Percentiles rank a stretch among this genome's conserved stretches.
Evolutionary conservation across 108 stramenopile species (phyloP).

Genomic region (Asterionellopsis glacialis): DNA sequence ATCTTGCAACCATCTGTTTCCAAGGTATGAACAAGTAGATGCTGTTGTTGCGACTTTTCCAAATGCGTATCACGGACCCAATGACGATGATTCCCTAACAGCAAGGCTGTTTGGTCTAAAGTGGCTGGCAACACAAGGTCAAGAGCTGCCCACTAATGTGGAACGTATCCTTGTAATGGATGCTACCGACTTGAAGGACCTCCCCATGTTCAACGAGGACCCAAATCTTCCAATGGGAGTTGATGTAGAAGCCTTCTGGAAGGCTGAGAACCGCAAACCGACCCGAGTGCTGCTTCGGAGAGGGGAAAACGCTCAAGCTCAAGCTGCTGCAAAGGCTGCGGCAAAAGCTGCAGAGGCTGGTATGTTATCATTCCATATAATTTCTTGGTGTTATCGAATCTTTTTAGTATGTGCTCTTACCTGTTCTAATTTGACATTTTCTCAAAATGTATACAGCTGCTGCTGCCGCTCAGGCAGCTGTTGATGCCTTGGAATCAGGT

Average conservation of each 20-base stretch:
- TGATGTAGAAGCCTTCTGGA: constrained; percentile 78
- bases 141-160: constrained; percentile 58
- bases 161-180: constrained; percentile 86
- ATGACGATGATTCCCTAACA: constrained; percentile 43
- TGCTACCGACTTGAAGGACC: constrained; percentile 75
- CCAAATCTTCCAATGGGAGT: constrained; percentile 57
- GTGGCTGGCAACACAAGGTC: constrained; percentile 78
- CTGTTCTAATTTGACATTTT: background rate
- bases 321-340: constrained; percentile 70
- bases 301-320: constrained; percentile 68
- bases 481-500: constrained; percentile 70
- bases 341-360: constrained; percentile 42
- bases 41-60: constrained; percentile 77
- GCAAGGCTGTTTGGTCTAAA: constrained; percentile 69
- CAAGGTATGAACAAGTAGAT: constrained; percentile 75
- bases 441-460: constrained; percentile 27
- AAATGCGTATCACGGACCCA: constrained; percentile 57
- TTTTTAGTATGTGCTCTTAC: background rate
- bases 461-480: constrained; percentile 47
- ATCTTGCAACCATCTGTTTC: background rate
- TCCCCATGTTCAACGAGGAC: constrained; percentile 67
- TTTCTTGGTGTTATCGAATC: background rate
- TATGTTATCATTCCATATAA: background rate
- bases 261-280: constrained; percentile 56
- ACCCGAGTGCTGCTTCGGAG: constrained; percentile 69